Evolutionary conservation across 2,329 filamentous ascomycete species (phyloP).

Genomic region (Lecanoromycetidae sp.): DNA sequence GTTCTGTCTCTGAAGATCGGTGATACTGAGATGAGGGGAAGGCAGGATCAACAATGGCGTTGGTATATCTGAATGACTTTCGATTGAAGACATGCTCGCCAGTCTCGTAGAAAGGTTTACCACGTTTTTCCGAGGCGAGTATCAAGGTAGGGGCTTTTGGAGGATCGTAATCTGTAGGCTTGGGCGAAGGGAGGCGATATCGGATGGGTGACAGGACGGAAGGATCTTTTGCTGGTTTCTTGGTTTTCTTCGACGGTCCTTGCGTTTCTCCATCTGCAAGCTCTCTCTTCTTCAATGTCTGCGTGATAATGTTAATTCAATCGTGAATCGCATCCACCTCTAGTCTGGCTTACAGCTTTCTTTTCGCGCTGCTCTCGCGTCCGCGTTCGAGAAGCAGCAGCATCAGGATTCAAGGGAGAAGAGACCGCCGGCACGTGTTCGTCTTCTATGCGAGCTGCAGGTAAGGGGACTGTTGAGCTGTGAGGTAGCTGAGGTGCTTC

Average conservation of each 20-base stretch:
- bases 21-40: slow-evolving; percentile 44
- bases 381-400: slow-evolving; percentile 12
- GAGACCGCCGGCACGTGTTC: slow-evolving; percentile 18
- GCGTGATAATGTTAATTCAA: background rate
- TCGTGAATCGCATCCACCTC: slow-evolving; percentile 21
- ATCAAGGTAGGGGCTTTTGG: slow-evolving; percentile 37
- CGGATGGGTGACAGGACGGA: slow-evolving; percentile 33
- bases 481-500: background rate
- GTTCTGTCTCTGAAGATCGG: slow-evolving; percentile 28
- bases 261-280: too few species aligned
- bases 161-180: slow-evolving; percentile 36
- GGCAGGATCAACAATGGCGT: slow-evolving; percentile 77
- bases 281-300: slow-evolving; percentile 27
- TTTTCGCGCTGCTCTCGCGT: slow-evolving; percentile 40
- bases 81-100: slow-evolving; percentile 49
- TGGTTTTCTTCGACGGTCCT: slow-evolving; percentile 22
- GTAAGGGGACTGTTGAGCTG: background rate
- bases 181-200: slow-evolving; percentile 38
- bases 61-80: slow-evolving; percentile 71
- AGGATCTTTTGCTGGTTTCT: slow-evolving; percentile 28
- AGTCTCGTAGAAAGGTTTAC: slow-evolving; percentile 26
- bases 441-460: slow-evolving; percentile 12
- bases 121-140: slow-evolving; percentile 34
- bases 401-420: slow-evolving; percentile 18
- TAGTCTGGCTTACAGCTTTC: slow-evolving; percentile 40